Conservation (phyloP, 2,329 filamentous ascomycete species). For the Trichoderma asperellum region DNA sequence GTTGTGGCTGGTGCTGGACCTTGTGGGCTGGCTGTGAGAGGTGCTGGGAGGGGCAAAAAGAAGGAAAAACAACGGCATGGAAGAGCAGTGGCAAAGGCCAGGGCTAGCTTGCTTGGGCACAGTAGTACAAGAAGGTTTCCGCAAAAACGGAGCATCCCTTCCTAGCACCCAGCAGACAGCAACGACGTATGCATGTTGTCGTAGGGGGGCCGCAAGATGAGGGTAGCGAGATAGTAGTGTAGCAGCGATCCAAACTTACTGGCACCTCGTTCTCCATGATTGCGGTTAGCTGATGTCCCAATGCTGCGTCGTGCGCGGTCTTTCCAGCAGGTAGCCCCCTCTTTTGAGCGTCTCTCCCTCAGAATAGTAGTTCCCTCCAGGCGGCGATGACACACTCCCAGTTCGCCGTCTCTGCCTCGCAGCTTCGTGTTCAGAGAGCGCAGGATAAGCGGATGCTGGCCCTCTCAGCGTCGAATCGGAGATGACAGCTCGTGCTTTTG, state of each 20-base stretch:
- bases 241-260: conserved; percentile 25
- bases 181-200: background rate
- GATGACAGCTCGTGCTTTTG: conserved; percentile 16
- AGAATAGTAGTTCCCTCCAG: background rate
- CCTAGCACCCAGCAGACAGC: background rate
- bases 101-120: conserved; percentile 22
- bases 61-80: background rate
- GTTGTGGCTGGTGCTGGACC: conserved; percentile 13
- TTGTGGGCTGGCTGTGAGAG: conserved; percentile 17
- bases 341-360: conserved; percentile 1
- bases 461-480: background rate
- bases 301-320: background rate
- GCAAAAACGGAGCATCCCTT: conserved; percentile 12
- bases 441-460: background rate
- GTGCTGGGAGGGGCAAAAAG: conserved; percentile 23
- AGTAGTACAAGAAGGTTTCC: conserved; percentile 3
- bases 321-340: background rate
- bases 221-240: background rate
- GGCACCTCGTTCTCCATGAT: conserved; percentile 34
- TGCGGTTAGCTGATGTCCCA: conserved; percentile 6
- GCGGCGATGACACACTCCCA: background rate
- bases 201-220: background rate
- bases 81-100: conserved; percentile 5
- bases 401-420: background rate
- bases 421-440: background rate